Evolutionary conservation across 2,329 filamentous ascomycete species (phyloP).

Genomic region (Ophiostoma quercus): DNA sequence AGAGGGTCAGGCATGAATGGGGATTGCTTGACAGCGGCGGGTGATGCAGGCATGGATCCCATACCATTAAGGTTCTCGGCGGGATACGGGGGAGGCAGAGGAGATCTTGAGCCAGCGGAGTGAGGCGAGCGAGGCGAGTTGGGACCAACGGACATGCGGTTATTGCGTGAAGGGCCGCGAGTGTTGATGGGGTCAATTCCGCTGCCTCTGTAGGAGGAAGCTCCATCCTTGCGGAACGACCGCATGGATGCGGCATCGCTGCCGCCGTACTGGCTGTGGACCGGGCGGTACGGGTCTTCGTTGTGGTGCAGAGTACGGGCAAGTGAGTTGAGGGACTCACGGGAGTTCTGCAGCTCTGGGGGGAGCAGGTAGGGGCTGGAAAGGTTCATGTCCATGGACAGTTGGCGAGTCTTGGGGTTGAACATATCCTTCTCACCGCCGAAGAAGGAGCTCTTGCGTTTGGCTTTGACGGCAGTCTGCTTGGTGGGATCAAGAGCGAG

Average conservation of each 20-base stretch:
- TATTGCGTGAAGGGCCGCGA: slow-evolving; percentile 30
- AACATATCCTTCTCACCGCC: slow-evolving; percentile 52
- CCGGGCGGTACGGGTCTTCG: slow-evolving; percentile 77
- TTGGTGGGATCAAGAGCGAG: slow-evolving; percentile 50
- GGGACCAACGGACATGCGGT: slow-evolving; percentile 36
- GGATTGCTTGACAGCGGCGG: slow-evolving; percentile 29
- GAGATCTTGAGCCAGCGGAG: slow-evolving; percentile 35
- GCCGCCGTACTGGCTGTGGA: slow-evolving; percentile 48
- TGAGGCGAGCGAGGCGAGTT: slow-evolving; percentile 39
- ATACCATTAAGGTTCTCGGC: background rate
- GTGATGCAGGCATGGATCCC: slow-evolving; percentile 20
- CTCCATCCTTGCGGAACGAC: slow-evolving; percentile 43
- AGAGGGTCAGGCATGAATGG: slow-evolving; percentile 35
- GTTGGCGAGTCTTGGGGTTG: slow-evolving; percentile 46
- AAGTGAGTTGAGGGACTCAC: slow-evolving; percentile 81
- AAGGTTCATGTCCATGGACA: slow-evolving; percentile 70
- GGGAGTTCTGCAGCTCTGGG: slow-evolving; percentile 68
- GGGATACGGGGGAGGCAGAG: slow-evolving; percentile 34
- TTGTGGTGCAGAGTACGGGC: slow-evolving; percentile 67
- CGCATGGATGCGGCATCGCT: slow-evolving; percentile 54
- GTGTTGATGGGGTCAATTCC: slow-evolving; percentile 27
- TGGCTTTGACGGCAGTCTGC: slow-evolving; percentile 35
- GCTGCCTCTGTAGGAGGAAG: slow-evolving; percentile 31
- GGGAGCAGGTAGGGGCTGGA: slow-evolving; percentile 91
- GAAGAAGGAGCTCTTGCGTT: slow-evolving; percentile 44